A percentile compares a stretch with the other conserved stretches of the same genome.
phyloP scores from a whole-genome alignment of 1,284 basidiomycete species.

The Golubevia pallescens region DNA sequence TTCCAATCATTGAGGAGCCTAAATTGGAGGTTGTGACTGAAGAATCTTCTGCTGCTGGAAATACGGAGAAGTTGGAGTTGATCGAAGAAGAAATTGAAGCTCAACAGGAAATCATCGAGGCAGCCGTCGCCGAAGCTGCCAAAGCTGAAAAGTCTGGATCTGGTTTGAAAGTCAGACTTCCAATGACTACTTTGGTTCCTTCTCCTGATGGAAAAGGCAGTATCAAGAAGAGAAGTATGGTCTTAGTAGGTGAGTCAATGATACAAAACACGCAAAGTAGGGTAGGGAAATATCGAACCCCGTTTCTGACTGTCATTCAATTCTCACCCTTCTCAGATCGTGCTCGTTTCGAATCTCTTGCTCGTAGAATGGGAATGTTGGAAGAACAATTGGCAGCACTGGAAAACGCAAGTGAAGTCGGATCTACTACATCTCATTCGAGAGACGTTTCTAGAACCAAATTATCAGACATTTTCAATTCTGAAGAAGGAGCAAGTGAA shows the following conservation, averaged over 20 bases:
- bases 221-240: slow-evolving; percentile 44
- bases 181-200: slow-evolving; percentile 31
- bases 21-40: not conserved
- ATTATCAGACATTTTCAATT: not conserved
- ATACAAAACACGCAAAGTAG: not conserved
- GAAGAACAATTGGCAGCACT: slow-evolving; percentile 20
- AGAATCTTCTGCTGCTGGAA: too few relatives aligned
- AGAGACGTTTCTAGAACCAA: not conserved
- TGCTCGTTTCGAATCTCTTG: slow-evolving; percentile 38
- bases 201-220: slow-evolving; percentile 40
- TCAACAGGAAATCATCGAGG: not conserved
- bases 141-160: not conserved
- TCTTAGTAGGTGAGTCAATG: slow-evolving; percentile 20
- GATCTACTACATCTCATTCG: not conserved
- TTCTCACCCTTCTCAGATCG: slow-evolving; percentile 17
- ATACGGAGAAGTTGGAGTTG: not conserved
- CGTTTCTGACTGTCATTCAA: not conserved
- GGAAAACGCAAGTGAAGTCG: not conserved
- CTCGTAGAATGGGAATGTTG: slow-evolving; percentile 34
- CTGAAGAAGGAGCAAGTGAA: not conserved
- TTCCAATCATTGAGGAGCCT: not conserved
- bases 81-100: not conserved
- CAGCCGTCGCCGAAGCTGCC: slow-evolving; percentile 1
- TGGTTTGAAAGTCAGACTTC: slow-evolving; percentile 23
- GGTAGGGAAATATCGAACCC: not conserved